Base-by-base conservation (phyloP, 345 rosid genomes). In the Gossypium australe region DNA sequence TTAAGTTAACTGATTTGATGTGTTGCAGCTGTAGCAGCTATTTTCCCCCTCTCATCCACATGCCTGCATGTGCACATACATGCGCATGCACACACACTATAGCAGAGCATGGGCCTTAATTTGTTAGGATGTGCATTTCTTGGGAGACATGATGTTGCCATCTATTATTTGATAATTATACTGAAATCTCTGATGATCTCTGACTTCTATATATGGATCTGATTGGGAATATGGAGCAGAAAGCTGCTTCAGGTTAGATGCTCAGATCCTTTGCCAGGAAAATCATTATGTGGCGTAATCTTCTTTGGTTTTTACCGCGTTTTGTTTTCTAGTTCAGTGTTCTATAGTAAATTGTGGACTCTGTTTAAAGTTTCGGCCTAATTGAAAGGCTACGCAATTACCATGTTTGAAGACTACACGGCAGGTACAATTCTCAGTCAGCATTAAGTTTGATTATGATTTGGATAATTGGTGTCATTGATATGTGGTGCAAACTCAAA, bases 11-110 rank as follows among this genome's bases (percentile, higher is more conserved):
- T n/a, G 41, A 7, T 24, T 47, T 14, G 10, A n/a, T 14, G 13
- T 67, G 41, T 67, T 67, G 71, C 58, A 24, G 57, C 57, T 49
- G 20, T 68, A 63, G 14, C 24, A 63, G 48, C 67, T 9, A 63
- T 9, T 48, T 2, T 10, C 25, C 1, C 14, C 14, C 11, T 24
- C 56, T 1, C 1, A 7, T 7, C 44, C 67, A 14, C 43, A 0
- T n/a, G n/a, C 20, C 3, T 3, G 10, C 67, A 12, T 8, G 17
- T 7, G 34, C 7, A 6, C 29, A 11, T 2, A 1, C 34, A 25
- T 34, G 2, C 29, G 5, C 29, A 22, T 7, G 7, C 14, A 13
- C 41, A 24, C 57, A 67, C 41, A 4, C 20, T 8, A 6, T 43
- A 65, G 7, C 2, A 14, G 71, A 67, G 71, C 56, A 12, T 13